Evolutionary conservation across 257 asterid species (phyloP).

Genomic region (Leonotis leonurus): DNA sequence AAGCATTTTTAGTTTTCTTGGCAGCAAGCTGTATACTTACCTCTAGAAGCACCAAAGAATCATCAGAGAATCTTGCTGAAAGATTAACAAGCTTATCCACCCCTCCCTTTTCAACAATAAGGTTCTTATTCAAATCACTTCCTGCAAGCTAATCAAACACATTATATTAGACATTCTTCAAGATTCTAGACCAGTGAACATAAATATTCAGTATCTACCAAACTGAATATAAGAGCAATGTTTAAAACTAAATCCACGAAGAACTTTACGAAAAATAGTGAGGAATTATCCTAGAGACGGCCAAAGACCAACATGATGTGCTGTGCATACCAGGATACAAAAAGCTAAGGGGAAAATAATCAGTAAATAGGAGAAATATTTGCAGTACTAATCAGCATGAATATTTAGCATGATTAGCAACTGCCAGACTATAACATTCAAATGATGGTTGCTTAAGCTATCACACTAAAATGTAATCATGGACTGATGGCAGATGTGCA

Average conservation of each 20-base stretch:
- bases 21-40: constrained; percentile 27
- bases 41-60: constrained; percentile 79
- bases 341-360: not conserved
- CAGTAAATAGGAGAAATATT: not conserved
- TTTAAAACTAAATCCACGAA: not conserved
- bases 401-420: not conserved
- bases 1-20: not conserved
- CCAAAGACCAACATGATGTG: not conserved
- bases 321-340: not conserved
- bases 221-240: not conserved
- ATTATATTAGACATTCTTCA: constrained; percentile 13
- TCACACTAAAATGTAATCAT: not conserved
- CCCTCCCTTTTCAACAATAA: constrained; percentile 75
- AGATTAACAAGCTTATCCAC: constrained; percentile 66
- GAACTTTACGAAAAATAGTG: not conserved
- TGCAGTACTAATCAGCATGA: constrained; percentile 6
- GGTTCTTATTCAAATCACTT: constrained; percentile 75
- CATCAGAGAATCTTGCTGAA: constrained; percentile 63
- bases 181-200: not conserved
- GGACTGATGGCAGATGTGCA: not conserved
- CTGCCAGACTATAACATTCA: not conserved
- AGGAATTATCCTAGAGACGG: not conserved
- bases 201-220: not conserved
- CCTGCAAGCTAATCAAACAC: constrained; percentile 74
- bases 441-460: not conserved